Conservation (phyloP, 2,329 filamentous ascomycete species). For the Lachnellula cervina region DNA sequence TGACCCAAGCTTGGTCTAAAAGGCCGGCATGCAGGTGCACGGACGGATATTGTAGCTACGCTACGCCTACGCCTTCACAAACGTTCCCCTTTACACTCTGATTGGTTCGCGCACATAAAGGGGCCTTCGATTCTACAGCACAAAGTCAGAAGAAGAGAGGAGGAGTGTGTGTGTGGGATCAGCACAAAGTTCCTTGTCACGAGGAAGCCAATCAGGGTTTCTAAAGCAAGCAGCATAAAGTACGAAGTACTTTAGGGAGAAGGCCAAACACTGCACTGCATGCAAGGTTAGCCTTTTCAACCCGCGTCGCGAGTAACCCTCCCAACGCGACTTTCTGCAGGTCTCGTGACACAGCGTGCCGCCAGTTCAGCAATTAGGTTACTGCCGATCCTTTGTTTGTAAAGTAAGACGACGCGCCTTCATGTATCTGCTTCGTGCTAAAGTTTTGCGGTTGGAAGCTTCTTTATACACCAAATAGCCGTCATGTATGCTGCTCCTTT, state of each 20-base stretch:
- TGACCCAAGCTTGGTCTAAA: too few species aligned
- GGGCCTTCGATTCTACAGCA: neutral
- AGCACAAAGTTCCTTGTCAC: neutral
- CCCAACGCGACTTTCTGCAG: neutral
- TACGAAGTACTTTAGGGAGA: too few species aligned
- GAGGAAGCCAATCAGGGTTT: neutral
- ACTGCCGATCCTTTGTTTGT: neutral
- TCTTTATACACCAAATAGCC: too few species aligned
- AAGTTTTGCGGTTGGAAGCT: neutral
- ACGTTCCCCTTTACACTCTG: neutral
- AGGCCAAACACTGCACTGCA: too few species aligned
- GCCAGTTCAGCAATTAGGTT: neutral
- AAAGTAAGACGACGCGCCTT: neutral
- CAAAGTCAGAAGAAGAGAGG: neutral
- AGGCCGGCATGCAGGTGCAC: too few species aligned
- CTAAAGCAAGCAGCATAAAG: neutral
- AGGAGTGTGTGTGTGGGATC: neutral
- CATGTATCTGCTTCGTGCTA: neutral
- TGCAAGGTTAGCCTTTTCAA: neutral
- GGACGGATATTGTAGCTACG: too few species aligned
- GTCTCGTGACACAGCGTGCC: slow-evolving; percentile 10
- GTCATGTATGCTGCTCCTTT: too few species aligned
- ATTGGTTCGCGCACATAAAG: neutral
- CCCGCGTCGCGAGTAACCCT: neutral
- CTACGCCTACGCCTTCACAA: too few species aligned